Conservation (phyloP, 345 rosid species). For the Brassica juncea region DNA sequence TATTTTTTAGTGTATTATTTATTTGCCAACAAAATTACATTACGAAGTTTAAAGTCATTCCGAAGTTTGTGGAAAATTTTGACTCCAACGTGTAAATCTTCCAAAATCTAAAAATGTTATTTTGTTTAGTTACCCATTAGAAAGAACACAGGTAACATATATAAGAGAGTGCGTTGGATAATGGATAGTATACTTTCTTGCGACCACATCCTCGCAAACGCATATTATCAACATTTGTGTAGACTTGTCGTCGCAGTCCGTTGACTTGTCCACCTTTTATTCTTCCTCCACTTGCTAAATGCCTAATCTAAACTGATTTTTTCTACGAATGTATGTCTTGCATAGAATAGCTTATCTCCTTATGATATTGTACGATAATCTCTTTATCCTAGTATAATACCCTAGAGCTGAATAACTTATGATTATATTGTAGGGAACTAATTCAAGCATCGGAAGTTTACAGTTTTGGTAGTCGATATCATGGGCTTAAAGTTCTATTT, state of each 20-base stretch:
- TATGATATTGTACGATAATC: neutral
- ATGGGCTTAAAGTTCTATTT: neutral
- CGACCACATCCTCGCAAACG: constrained; percentile 32
- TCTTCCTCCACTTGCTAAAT: constrained; percentile 15
- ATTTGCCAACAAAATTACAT: neutral
- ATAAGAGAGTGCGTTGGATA: constrained; percentile 1
- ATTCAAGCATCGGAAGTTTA: neutral
- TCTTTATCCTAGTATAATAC: neutral
- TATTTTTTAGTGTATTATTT: neutral
- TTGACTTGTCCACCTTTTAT: constrained; percentile 25
- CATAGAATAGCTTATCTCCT: neutral
- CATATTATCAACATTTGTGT: neutral
- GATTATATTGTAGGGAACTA: neutral
- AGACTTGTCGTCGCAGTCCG: constrained; percentile 18
- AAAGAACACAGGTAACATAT: neutral
- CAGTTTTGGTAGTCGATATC: neutral
- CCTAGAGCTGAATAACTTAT: neutral
- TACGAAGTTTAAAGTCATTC: neutral
- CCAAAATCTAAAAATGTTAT: neutral
- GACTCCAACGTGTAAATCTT: neutral
- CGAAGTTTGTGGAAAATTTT: neutral
- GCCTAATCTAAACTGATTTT: neutral
- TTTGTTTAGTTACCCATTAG: neutral
- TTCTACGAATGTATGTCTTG: neutral
- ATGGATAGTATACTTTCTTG: neutral